Base-by-base conservation (phyloP, 495 filamentous ascomycete genomes). In the Gamarada debralockiae region DNA sequence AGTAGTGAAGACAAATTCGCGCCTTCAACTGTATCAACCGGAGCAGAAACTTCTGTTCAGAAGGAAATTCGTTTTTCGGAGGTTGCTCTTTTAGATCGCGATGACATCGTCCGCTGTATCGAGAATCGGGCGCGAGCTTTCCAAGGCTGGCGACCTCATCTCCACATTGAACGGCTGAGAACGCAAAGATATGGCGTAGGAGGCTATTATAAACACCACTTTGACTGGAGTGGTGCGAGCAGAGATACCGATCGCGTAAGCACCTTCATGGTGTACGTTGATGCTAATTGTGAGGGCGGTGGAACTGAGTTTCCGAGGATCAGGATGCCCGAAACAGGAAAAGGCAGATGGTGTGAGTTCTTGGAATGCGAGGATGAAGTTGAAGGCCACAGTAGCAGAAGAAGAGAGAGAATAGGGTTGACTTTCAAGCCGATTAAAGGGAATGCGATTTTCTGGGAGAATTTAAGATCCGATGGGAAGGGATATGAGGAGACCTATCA, bases 231-330 rank as follows among this genome's bases (percentile, higher is more conserved):
- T 25, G 73, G 71, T 1, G 70, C 68, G 1, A 61, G 66, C 18
- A 48, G 49, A 41, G 68, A 69, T 12, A 73, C 72, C 1, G 75
- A 78, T 49, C 63, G 78, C 0, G 49, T 80, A 3, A 77, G 71
- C 37, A 80, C 72, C 3, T 85, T 85, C 55, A 84, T 85, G 78
- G 81, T 84, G 2, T 86, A 84, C 58, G 63, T 86, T 7, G 71
- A 70, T 13, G 79, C 67, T 1, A 69, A 79, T 36, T 83, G 80
- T 58, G 66, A 67, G n/a, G 80, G 83, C 0, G 83, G 82, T 0
- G 83, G 82, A 4, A 84, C 81, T 23, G 73, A 82, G 59, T 84
- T 84, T 52, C 81, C 81, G 18, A 54, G 60, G 31, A 31, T 63
- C 0, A 51, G 24, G 20, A 64, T 73, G 20, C 56, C 56, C 2